Conservation (phyloP, 192 early-diverging fungal genomes). For the Rhizoclosmatium globosum region DNA sequence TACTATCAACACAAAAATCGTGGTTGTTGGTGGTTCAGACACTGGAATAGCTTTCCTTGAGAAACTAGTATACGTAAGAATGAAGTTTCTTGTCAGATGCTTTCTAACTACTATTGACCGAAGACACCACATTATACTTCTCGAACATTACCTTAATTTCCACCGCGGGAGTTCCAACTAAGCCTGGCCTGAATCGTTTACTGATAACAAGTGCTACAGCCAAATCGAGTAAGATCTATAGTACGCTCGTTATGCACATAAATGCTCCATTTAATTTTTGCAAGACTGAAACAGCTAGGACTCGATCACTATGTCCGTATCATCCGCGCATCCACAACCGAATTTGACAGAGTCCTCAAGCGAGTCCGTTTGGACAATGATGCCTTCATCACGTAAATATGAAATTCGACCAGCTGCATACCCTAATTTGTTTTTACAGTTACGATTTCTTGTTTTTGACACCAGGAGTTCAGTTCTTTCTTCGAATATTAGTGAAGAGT, state of each 20-base stretch:
- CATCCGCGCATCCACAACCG: constrained; percentile 38
- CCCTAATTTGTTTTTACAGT: constrained; percentile 18
- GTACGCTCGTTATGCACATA: background rate
- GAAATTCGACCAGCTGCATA: background rate
- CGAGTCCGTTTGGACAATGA: constrained; percentile 43
- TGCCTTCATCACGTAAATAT: constrained; percentile 40
- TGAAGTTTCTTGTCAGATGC: background rate
- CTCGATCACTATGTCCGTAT: constrained; percentile 52
- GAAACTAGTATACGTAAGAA: constrained; percentile 58
- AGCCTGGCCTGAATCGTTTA: constrained; percentile 31
- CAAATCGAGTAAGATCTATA: constrained; percentile 33
- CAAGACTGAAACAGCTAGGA: constrained; percentile 56
- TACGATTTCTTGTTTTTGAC: constrained; percentile 62
- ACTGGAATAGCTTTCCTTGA: constrained; percentile 59
- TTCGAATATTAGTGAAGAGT: constrained; percentile 32
- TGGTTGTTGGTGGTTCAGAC: constrained; percentile 65
- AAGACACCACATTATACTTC: constrained; percentile 54
- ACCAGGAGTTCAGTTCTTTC: constrained; percentile 57
- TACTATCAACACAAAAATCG: constrained; percentile 56
- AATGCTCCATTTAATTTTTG: background rate
- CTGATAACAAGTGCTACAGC: constrained; percentile 47
- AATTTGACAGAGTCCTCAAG: constrained; percentile 52
- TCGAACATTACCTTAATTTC: constrained; percentile 56
- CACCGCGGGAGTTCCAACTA: constrained; percentile 39
- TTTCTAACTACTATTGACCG: background rate